Percentiles rank a stretch among this genome's conserved stretches.
phyloP scores from a whole-genome alignment of 1,284 basidiomycete species.

The Rhodotorula sp. region DNA sequence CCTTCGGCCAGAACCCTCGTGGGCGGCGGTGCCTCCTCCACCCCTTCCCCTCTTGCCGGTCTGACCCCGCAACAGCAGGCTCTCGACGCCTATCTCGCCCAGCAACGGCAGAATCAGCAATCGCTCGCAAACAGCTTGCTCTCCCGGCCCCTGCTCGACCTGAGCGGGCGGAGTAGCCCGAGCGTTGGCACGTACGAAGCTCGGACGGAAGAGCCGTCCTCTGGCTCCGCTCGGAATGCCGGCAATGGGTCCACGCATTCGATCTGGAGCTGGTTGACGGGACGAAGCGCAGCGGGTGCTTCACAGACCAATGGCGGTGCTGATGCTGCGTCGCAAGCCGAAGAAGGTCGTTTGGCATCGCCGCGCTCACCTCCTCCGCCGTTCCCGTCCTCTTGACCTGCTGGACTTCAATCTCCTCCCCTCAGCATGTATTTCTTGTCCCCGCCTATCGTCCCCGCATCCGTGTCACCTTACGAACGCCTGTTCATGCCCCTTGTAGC shows the following conservation, averaged over 20 bases:
- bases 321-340: neutral
- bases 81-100: constrained; percentile 10
- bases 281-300: neutral
- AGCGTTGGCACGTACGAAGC: constrained; percentile 11
- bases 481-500: too few species aligned
- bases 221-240: neutral
- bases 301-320: neutral
- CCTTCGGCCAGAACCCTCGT: neutral
- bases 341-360: neutral
- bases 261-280: constrained; percentile 15
- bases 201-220: neutral
- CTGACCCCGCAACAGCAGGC: constrained; percentile 10
- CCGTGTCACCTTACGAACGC: too few species aligned
- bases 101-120: neutral
- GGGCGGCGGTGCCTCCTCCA: neutral
- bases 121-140: neutral
- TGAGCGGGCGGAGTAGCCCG: neutral
- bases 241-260: neutral
- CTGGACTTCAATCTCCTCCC: neutral
- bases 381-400: neutral
- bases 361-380: too few species aligned
- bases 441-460: neutral
- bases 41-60: neutral
- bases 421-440: neutral
- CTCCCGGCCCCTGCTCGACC: neutral